Conservation (phyloP, 495 filamentous ascomycete genomes). For the Gamarada debralockiae region DNA sequence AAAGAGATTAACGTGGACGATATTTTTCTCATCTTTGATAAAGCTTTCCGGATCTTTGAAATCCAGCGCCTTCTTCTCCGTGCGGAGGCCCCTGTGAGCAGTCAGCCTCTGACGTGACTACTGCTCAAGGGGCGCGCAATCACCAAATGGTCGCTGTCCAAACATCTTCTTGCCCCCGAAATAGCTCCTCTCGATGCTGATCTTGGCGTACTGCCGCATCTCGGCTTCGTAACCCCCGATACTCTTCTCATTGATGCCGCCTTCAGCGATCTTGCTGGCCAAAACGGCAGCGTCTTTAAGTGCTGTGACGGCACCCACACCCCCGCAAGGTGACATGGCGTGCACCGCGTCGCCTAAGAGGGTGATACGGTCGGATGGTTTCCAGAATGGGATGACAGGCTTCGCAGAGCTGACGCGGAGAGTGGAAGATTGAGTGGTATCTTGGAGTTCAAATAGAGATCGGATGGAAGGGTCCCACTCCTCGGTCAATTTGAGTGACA, state of each 20-base stretch:
- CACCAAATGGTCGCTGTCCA: constrained; percentile 7
- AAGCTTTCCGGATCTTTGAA: too few relatives aligned
- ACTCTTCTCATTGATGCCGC: constrained; percentile 8
- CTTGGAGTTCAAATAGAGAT: constrained; percentile 21
- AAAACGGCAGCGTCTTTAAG: constrained; percentile 21
- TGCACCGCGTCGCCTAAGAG: constrained; percentile 30
- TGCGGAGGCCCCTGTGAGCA: too few relatives aligned
- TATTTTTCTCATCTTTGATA: too few relatives aligned
- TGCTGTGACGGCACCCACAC: constrained; percentile 25
- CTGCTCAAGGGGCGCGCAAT: constrained; percentile 2
- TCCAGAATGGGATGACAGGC: constrained; percentile 14
- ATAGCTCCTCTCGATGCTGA: background rate
- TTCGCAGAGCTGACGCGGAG: constrained; percentile 16
- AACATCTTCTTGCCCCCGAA: constrained; percentile 12
- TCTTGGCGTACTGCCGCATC: constrained; percentile 18
- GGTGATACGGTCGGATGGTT: constrained; percentile 16
- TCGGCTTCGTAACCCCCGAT: constrained; percentile 18
- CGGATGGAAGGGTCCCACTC: constrained; percentile 18
- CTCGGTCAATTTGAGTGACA: constrained; percentile 16
- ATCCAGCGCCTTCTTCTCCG: too few relatives aligned
- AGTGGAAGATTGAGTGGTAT: constrained; percentile 16
- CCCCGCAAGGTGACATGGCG: constrained; percentile 26
- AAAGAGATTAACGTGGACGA: too few relatives aligned
- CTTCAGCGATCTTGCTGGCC: constrained; percentile 1
- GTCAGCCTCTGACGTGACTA: too few relatives aligned